Percentiles rank a stretch among this genome's conserved stretches.
Evolutionary conservation across 208 protist genomes (phyloP).

Genomic region (Acanthamoeba lenticulata): DNA sequence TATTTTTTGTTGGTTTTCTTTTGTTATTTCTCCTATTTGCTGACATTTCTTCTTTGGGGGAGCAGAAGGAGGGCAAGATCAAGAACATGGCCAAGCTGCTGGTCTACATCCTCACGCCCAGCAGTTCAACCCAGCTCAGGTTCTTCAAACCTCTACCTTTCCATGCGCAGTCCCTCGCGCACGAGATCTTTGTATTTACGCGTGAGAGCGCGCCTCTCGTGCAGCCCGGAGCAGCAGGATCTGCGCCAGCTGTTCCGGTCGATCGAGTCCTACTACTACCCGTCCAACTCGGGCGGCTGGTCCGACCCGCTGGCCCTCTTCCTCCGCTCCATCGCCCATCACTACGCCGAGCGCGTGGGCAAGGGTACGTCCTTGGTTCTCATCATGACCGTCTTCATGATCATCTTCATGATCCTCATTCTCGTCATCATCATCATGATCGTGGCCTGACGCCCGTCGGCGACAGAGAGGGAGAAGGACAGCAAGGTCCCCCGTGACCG

Average conservation of each 20-base stretch:
- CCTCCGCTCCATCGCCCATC: not conserved
- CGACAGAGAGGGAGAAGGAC: not conserved
- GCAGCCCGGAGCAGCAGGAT: not conserved
- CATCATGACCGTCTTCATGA: not conserved
- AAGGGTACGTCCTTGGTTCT: not conserved
- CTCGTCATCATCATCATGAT: not conserved
- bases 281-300: conserved; percentile 38
- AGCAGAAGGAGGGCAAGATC: conserved; percentile 4
- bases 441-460: not conserved
- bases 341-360: conserved; percentile 25
- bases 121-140: not conserved
- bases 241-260: conserved; percentile 11
- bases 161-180: not conserved
- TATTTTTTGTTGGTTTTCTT: not conserved
- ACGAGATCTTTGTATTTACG: too few species aligned
- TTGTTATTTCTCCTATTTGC: not conserved
- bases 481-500: not conserved
- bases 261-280: conserved; percentile 52
- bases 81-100: conserved; percentile 3
- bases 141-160: not conserved
- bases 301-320: not conserved
- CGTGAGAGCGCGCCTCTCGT: too few species aligned
- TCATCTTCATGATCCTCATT: not conserved
- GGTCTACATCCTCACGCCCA: not conserved
- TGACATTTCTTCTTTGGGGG: too few species aligned